phyloP scores from a whole-genome alignment of 2,329 filamentous ascomycete species.

The Acrocalymma vagum region DNA sequence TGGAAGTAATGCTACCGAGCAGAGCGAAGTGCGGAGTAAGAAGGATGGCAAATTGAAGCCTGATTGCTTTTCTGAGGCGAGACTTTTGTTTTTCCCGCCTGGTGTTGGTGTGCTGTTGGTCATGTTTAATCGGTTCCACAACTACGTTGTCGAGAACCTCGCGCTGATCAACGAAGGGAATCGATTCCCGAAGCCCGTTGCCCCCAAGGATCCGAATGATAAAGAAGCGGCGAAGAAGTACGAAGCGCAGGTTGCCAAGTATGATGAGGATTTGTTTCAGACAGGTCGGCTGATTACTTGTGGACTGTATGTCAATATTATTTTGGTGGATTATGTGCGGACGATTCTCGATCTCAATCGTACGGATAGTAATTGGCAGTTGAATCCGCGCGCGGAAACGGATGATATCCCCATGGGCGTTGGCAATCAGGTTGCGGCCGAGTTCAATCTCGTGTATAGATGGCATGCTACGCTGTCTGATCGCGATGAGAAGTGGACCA shows the following conservation, averaged over 20 bases:
- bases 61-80: slow-evolving; percentile 73
- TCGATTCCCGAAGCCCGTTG: slow-evolving; percentile 73
- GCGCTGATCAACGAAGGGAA: slow-evolving; percentile 86
- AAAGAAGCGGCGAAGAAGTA: slow-evolving; percentile 26
- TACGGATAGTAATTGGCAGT: slow-evolving; percentile 79
- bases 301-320: slow-evolving; percentile 63
- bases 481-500: slow-evolving; percentile 82
- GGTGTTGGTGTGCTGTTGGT: slow-evolving; percentile 74
- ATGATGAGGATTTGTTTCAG: slow-evolving; percentile 60
- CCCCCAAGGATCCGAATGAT: slow-evolving; percentile 45
- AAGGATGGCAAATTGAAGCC: slow-evolving; percentile 74
- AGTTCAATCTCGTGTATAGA: slow-evolving; percentile 89
- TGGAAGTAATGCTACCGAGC: slow-evolving; percentile 72
- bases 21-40: slow-evolving; percentile 71
- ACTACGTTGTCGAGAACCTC: slow-evolving; percentile 81
- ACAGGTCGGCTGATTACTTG: slow-evolving; percentile 61
- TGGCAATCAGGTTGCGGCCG: slow-evolving; percentile 84
- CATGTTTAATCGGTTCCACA: slow-evolving; percentile 81
- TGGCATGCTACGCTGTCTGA: slow-evolving; percentile 84
- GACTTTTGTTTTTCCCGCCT: slow-evolving; percentile 71
- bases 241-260: slow-evolving; percentile 45
- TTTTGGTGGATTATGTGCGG: slow-evolving; percentile 62
- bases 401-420: slow-evolving; percentile 72
- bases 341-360: slow-evolving; percentile 68
- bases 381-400: slow-evolving; percentile 78